Base-by-base conservation (phyloP, 2,329 filamentous ascomycete species). In the Stagonosporopsis chrysanthemi region DNA sequence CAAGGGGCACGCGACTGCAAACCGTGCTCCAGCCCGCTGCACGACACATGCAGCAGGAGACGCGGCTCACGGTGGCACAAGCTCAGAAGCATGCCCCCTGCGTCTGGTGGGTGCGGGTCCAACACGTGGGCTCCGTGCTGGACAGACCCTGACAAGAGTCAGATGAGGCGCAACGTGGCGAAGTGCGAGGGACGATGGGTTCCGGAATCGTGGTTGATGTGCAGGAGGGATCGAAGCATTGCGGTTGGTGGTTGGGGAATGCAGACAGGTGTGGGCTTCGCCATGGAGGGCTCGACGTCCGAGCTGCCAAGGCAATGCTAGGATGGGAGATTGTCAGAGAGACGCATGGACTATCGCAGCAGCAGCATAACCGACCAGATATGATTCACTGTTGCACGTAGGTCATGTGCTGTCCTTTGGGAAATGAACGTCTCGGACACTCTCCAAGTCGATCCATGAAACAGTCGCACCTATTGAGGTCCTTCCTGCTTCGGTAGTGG, bases 1-100 rank as follows among this genome's bases (percentile, higher is more conserved):
- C 41, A 56, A 49, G 53, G 46, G 26, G 36, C 46, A 45, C 54
- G 46, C 53, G 53, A 56, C 35, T n/a, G 43, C 33, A 44, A 19
- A 28, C 54, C 54, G 54, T 57, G 54, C 48, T 23, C 54, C 54
- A 57, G 48, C 44, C 49, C 55, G 49, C 49, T 58, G 55, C 55
- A 58, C 50, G 49, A 58, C 55, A 58, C 55, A 53, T 40, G 29
- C 43, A 52, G 46, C 36, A 56, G 38, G 36, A 57, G 26, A 52
- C 48, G 47, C 42, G 53, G 53, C 47, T 38, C 42, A 26, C 12
- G 9, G 42, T 52, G 54, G 54, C 43, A 52, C 54, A 43, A 48
- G 54, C 54, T 52, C 33, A 50, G 31, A 38, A 12, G 36, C 54
- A 44, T 45, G 54, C 43, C 43, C 40, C 11, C 7, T 33, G 33